A percentile compares a stretch with the other conserved stretches of the same genome.
phyloP scores from a whole-genome alignment of 345 rosid genomes.

The Raphanus raphanistrum region DNA sequence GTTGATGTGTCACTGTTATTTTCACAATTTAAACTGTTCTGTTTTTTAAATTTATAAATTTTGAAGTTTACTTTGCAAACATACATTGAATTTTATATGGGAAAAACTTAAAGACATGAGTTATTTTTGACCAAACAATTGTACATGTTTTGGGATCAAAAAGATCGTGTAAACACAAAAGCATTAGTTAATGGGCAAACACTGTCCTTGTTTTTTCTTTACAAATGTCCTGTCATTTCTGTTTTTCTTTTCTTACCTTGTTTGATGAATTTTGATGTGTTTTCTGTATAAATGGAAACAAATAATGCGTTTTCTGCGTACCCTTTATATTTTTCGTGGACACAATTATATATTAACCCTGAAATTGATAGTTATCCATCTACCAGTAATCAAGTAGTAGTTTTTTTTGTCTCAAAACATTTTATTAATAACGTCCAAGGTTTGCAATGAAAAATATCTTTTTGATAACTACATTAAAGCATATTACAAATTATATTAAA shows the following conservation, averaged over 20 bases:
- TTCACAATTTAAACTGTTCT: slow-evolving; percentile 8
- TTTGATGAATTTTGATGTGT: slow-evolving; percentile 1
- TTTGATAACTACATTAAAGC: neutral
- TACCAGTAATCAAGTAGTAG: neutral
- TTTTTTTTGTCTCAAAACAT: neutral
- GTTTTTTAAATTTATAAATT: neutral
- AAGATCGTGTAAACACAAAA: slow-evolving; percentile 16
- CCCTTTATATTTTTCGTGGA: neutral
- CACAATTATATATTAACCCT: slow-evolving; percentile 12
- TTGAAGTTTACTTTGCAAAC: neutral
- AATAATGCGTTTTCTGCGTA: slow-evolving; percentile 1
- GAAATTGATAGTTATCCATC: slow-evolving; percentile 21
- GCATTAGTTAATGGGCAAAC: slow-evolving; percentile 36
- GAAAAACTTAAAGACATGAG: slow-evolving; percentile 4
- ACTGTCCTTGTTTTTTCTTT: slow-evolving; percentile 35
- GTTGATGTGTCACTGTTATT: slow-evolving; percentile 32
- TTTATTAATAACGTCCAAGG: neutral
- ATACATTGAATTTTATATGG: slow-evolving; percentile 31
- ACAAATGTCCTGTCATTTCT: slow-evolving; percentile 35
- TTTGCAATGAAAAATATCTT: neutral
- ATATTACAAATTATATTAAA: neutral
- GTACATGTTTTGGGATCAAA: slow-evolving; percentile 33
- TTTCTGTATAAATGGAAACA: slow-evolving; percentile 10
- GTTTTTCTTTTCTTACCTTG: slow-evolving; percentile 12
- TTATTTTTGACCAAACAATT: neutral